A percentile compares a stretch with the other conserved stretches of the same genome.
Evolutionary conservation across 768 basidiomycete species (phyloP).

Genomic region (Rhizopogon roseolus): DNA sequence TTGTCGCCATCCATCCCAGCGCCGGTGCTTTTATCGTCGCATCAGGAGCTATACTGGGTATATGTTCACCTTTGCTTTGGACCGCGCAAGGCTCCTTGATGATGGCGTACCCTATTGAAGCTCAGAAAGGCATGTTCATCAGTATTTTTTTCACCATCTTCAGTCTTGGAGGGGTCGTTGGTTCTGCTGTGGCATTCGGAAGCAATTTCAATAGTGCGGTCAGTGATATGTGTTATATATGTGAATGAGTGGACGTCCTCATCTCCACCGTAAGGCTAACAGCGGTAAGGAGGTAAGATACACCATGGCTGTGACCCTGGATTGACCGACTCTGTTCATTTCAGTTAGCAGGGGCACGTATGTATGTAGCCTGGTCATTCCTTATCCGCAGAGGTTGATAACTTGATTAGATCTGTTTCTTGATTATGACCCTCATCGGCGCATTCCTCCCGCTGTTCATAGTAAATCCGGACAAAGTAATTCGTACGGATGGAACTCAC

Average conservation of each 20-base stretch:
- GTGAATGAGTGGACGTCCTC: not conserved
- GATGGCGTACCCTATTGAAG: conserved; percentile 73
- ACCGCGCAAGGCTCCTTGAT: conserved; percentile 74
- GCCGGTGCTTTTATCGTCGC: conserved; percentile 58
- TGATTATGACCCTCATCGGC: conserved; percentile 62
- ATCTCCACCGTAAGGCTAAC: conserved; percentile 16
- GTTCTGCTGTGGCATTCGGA: conserved; percentile 66
- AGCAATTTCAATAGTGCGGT: conserved; percentile 40
- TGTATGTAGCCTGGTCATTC: conserved; percentile 32
- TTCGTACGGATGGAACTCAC: conserved; percentile 61
- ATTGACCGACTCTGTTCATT: conserved; percentile 16
- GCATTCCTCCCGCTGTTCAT: conserved; percentile 58
- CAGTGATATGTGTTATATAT: not conserved
- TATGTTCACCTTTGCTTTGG: conserved; percentile 67
- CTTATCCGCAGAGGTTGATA: not conserved
- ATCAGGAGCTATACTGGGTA: conserved; percentile 62
- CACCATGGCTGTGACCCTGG: not conserved
- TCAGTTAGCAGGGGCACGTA: conserved; percentile 65
- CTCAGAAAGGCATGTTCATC: conserved; percentile 67
- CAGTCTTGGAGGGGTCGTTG: conserved; percentile 70
- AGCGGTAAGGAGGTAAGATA: conserved; percentile 9
- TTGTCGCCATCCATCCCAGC: conserved; percentile 58
- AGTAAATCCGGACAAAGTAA: conserved; percentile 63
- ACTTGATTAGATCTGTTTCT: conserved; percentile 56
- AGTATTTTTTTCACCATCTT: conserved; percentile 77